Conservation (phyloP, 495 filamentous ascomycete species). For the Chlorociboria aeruginascens region DNA sequence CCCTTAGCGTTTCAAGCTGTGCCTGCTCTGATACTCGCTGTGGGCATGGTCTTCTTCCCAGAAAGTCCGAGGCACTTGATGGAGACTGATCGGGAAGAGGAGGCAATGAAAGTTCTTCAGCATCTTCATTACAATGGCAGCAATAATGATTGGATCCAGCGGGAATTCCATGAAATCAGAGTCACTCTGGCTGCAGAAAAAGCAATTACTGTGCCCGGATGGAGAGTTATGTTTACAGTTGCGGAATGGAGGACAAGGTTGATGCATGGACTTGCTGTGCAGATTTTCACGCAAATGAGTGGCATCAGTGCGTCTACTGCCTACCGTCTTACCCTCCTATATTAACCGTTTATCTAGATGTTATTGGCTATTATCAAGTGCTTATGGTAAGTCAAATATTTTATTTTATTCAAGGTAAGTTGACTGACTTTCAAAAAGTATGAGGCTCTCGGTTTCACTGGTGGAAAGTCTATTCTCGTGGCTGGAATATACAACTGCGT, state of each 20-base stretch:
- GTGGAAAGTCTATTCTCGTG: constrained; percentile 37
- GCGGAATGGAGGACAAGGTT: constrained; percentile 47
- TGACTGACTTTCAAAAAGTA: constrained; percentile 21
- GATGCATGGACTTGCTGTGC: constrained; percentile 47
- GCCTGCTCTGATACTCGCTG: constrained; percentile 48
- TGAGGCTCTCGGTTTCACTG: constrained; percentile 41
- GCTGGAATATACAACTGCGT: constrained; percentile 47
- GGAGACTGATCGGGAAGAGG: constrained; percentile 30
- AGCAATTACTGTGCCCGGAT: constrained; percentile 40
- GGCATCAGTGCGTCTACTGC: constrained; percentile 69
- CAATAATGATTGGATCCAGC: constrained; percentile 39
- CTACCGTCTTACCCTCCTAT: constrained; percentile 32
- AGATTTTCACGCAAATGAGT: constrained; percentile 71
- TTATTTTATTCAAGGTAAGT: no score
- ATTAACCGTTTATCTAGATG: constrained; percentile 29
- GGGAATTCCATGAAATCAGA: constrained; percentile 49
- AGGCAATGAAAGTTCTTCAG: constrained; percentile 31
- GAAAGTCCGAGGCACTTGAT: constrained; percentile 58
- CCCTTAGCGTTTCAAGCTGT: constrained; percentile 61
- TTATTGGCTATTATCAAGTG: constrained; percentile 49
- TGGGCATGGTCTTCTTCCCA: constrained; percentile 49
- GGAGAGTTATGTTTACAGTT: constrained; percentile 39
- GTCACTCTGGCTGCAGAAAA: constrained; percentile 52
- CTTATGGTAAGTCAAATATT: constrained; percentile 23
- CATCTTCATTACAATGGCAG: constrained; percentile 21